Evolutionary conservation across 768 basidiomycete species (phyloP), one percentile per base, ranked within the genome.

Genomic region (Boletus coccyginus): DNA sequence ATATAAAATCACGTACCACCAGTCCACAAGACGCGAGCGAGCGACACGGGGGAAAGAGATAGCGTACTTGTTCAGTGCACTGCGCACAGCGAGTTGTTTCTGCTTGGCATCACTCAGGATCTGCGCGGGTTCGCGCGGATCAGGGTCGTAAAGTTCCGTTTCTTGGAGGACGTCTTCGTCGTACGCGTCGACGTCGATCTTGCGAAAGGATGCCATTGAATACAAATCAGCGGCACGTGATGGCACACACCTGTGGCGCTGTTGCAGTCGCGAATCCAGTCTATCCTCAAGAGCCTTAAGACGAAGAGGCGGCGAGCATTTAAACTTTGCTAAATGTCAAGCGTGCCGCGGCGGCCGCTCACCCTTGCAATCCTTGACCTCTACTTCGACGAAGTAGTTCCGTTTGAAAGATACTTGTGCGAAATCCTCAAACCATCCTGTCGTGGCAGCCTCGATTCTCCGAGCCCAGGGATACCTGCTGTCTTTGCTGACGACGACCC

Each of bases 111-210:
- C 92, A 40, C 77, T 79, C 48, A 92, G 70, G 31, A 88, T 86
- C 58, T 88, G 85, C 0, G 81, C 76, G 3, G 94, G 87, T 48
- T 85, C 83, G 50, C 94, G 79, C 8, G 92, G 88, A 68, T 98
- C 94, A 3, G 89, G 81, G 32, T 91, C 88, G 70, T 88, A 95
- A 32, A 98, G 83, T 62, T 96, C 94, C 16, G 82, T 83, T 56
- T 94, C 90, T 44, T 87, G 82, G 8, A 98, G 74, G 21, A 85
- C 81, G 65, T 98, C 96, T 71, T 98, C 96, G 69, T 98, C 96
- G 75, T 86, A 92, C 41, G 77, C 80, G 75, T 98, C 96, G 67
- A 98, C 88, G 76, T 98, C 88, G 74, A 97, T 93, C 74, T 94
- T 95, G 64, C 95, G 81, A 74, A 94, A 97, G 52, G 85, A 83